Percentiles rank a stretch among this genome's conserved stretches.
Evolutionary conservation across 2,329 filamentous ascomycete genomes (phyloP).

Genomic region (Capronia americana): DNA sequence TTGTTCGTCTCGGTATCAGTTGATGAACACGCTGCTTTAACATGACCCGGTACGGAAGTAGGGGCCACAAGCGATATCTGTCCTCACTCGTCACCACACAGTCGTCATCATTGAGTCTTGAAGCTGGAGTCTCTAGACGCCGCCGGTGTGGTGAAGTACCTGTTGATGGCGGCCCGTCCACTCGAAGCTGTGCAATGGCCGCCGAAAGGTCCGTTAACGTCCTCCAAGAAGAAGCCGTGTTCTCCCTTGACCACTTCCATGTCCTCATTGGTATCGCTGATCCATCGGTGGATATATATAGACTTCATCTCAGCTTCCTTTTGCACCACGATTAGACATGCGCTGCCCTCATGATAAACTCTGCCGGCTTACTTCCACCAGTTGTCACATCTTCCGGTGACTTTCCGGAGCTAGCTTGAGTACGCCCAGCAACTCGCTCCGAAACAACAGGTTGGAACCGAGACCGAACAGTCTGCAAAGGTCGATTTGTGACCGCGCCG

Average conservation of each 20-base stretch:
- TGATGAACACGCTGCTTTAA: background rate
- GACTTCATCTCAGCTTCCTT: slow-evolving; percentile 57
- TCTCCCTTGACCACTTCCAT: slow-evolving; percentile 50
- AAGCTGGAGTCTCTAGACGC: background rate
- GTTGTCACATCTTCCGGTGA: slow-evolving; percentile 55
- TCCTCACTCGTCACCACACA: background rate
- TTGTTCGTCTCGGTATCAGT: background rate
- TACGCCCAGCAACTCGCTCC: slow-evolving; percentile 57
- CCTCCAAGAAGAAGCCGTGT: slow-evolving; percentile 49
- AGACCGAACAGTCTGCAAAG: slow-evolving; percentile 56
- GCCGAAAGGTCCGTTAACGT: background rate
- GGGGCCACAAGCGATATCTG: background rate
- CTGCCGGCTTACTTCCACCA: slow-evolving; percentile 56
- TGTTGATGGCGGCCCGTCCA: background rate
- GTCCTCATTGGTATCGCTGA: slow-evolving; percentile 60
- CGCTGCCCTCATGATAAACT: slow-evolving; percentile 60
- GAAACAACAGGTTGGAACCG: slow-evolving; percentile 60
- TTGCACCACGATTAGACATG: slow-evolving; percentile 61
- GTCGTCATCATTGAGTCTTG: background rate
- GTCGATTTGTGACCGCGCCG: slow-evolving; percentile 62
- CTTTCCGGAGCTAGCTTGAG: slow-evolving; percentile 58
- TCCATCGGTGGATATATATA: slow-evolving; percentile 60
- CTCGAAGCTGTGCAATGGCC: too few relatives aligned
- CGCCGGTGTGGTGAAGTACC: background rate
- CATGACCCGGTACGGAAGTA: background rate